These are phyloP conservation scores for Chaetoceros tenuissimus DNA, from an alignment of 108 stramenopile species.

Conservation along the genomic window DNA sequence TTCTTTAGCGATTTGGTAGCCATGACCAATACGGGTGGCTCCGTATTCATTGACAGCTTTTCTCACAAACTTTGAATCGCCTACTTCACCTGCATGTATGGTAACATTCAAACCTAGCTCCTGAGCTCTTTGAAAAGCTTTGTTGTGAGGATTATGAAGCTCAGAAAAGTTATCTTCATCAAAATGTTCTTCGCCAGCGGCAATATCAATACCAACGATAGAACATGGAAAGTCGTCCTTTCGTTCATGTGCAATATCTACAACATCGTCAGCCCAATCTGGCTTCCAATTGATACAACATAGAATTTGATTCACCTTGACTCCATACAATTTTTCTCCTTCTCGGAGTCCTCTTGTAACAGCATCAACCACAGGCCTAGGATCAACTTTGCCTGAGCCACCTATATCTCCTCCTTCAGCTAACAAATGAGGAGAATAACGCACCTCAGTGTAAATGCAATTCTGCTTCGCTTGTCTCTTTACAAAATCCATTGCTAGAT, in stretches of 20 bases:
- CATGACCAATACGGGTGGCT: conserved; percentile 64
- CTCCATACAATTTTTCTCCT: conserved; percentile 25
- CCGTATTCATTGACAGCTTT: conserved; percentile 45
- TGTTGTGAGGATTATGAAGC: conserved; percentile 33
- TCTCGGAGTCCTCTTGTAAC: conserved; percentile 39
- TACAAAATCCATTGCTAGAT: conserved; percentile 48
- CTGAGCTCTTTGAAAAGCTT: conserved; percentile 42
- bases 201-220: conserved; percentile 63
- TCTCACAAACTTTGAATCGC: conserved; percentile 37
- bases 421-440: conserved; percentile 62
- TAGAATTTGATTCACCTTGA: conserved; percentile 56
- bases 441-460: conserved; percentile 58
- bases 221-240: conserved; percentile 43
- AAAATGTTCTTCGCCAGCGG: conserved; percentile 69
- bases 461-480: conserved; percentile 48
- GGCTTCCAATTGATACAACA: conserved; percentile 57
- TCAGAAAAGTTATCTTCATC: conserved; percentile 21
- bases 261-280: conserved; percentile 47
- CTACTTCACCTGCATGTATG: conserved; percentile 54
- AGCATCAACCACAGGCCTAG: conserved; percentile 16
- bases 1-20: conserved; percentile 31
- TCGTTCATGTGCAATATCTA: conserved; percentile 35
- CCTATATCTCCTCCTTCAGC: conserved; percentile 1
- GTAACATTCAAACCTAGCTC: conserved; percentile 43
- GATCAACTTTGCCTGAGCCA: conserved; percentile 7